Percentiles rank a stretch among this genome's conserved stretches.
Evolutionary conservation across 1,139 yeast species (phyloP).

Genomic region (Geotrichum fermentans): DNA sequence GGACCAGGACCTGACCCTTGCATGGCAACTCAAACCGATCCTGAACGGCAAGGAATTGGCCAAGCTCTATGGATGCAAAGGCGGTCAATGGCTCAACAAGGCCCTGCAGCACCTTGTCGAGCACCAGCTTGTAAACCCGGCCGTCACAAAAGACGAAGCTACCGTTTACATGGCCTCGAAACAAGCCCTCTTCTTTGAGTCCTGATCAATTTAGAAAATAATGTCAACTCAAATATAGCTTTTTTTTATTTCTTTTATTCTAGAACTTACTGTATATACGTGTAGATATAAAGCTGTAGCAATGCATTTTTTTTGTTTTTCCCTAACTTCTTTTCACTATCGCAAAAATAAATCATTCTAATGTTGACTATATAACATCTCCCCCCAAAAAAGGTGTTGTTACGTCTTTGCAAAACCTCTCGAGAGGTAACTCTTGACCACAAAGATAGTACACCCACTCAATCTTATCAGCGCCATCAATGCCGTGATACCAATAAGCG

Average conservation of each 20-base stretch:
- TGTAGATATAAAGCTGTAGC: too few relatives aligned
- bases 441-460: conserved; percentile 60
- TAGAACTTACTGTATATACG: neutral
- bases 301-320: conserved; percentile 1
- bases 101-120: conserved; percentile 52
- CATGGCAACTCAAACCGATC: conserved; percentile 37
- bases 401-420: conserved; percentile 20
- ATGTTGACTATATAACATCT: too few relatives aligned
- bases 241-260: neutral
- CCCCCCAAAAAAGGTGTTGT: too few relatives aligned
- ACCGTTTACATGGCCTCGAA: conserved; percentile 20
- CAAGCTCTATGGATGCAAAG: conserved; percentile 48
- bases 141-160: conserved; percentile 50
- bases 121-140: conserved; percentile 76
- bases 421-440: conserved; percentile 41
- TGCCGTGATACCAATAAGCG: conserved; percentile 77
- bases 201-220: too few relatives aligned
- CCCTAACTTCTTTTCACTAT: neutral
- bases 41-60: conserved; percentile 57
- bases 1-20: conserved; percentile 28
- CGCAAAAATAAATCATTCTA: too few relatives aligned
- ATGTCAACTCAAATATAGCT: too few relatives aligned
- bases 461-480: conserved; percentile 70
- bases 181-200: conserved; percentile 12
- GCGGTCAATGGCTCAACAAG: conserved; percentile 80